These are phyloP conservation scores for Metarhizium rileyi DNA, from an alignment of 2,329 filamentous ascomycete species.

Conservation along the genomic window DNA sequence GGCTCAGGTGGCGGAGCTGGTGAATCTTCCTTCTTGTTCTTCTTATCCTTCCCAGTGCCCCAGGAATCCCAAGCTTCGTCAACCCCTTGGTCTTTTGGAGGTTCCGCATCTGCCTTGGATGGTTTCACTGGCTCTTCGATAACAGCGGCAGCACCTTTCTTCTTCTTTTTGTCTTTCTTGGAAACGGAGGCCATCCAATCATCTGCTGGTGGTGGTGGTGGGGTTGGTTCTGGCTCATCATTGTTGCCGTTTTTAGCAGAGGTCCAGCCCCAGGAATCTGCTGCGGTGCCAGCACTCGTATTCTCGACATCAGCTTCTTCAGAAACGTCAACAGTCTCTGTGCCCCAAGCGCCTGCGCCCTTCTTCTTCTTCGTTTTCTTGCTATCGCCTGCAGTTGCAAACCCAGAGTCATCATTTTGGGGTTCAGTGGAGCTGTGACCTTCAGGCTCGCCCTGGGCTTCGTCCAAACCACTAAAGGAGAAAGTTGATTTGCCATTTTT, in stretches of 20 bases:
- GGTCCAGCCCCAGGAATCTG: conserved; percentile 26
- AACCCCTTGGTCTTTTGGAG: conserved; percentile 19
- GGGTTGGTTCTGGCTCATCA: conserved; percentile 13
- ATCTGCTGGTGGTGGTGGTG: conserved; percentile 11
- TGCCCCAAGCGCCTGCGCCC: conserved; percentile 25
- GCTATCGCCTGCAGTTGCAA: conserved; percentile 13
- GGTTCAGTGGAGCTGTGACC: conserved; percentile 21
- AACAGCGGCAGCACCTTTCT: conserved; percentile 9
- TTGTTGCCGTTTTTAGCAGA: conserved; percentile 30
- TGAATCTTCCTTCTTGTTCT: conserved; percentile 18
- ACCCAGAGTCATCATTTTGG: conserved; percentile 22
- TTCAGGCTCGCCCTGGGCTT: conserved; percentile 27
- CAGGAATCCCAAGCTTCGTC: conserved; percentile 24
- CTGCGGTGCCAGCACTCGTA: conserved; percentile 12
- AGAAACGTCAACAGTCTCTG: conserved; percentile 22
- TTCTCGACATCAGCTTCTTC: conserved; percentile 15
- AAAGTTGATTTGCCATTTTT: conserved; percentile 37
- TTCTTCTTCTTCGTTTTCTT: conserved; percentile 37
- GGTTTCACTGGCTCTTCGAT: conserved; percentile 16
- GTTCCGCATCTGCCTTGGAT: conserved; percentile 12
- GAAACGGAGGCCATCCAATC: conserved; percentile 12
- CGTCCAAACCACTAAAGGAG: conserved; percentile 38
- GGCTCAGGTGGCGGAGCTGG: background rate
- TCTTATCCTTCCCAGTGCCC: conserved; percentile 13
- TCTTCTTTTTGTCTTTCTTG: conserved; percentile 31